A percentile compares a stretch with the other conserved stretches of the same genome.
phyloP scores from a whole-genome alignment of 1,139 yeast genomes.

The Candida gigantensis region DNA sequence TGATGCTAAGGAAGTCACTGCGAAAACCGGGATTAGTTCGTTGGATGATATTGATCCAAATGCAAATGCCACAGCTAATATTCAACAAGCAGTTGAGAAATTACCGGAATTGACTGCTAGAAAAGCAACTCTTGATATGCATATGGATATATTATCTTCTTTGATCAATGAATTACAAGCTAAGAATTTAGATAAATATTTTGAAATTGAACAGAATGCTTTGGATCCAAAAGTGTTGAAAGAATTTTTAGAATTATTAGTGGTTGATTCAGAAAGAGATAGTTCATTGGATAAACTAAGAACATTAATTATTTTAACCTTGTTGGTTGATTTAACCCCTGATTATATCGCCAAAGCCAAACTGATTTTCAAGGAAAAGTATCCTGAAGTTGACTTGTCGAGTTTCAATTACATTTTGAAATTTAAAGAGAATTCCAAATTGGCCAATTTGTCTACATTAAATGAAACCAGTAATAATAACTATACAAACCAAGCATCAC shows the following conservation, averaged over 20 bases:
- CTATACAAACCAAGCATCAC: conserved; percentile 20
- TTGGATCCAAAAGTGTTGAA: conserved; percentile 61
- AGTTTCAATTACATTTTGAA: conserved; percentile 75
- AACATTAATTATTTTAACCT: conserved; percentile 75
- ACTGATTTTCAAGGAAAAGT: conserved; percentile 52
- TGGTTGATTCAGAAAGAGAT: conserved; percentile 49
- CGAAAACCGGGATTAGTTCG: conserved; percentile 70
- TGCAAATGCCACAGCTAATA: conserved; percentile 65
- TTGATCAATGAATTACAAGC: conserved; percentile 81
- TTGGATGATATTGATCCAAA: conserved; percentile 74
- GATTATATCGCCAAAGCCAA: conserved; percentile 70
- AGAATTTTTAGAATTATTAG: conserved; percentile 59
- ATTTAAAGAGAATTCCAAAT: conserved; percentile 75
- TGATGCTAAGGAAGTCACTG: conserved; percentile 85
- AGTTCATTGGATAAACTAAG: conserved; percentile 80
- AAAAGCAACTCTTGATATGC: conserved; percentile 89
- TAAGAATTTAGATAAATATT: conserved; percentile 83
- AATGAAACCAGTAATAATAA: conserved; percentile 17
- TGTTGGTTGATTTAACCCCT: conserved; percentile 57
- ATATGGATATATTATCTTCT: conserved; percentile 91
- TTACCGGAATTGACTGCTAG: conserved; percentile 90
- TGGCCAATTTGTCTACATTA: conserved; percentile 47
- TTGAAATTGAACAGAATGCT: conserved; percentile 86
- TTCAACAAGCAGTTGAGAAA: conserved; percentile 87
- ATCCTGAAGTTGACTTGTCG: conserved; percentile 59